Evolutionary conservation across 2,329 filamentous ascomycete species (phyloP), one percentile per base, ranked within the genome.

Genomic region (Dissoconium aciculare): DNA sequence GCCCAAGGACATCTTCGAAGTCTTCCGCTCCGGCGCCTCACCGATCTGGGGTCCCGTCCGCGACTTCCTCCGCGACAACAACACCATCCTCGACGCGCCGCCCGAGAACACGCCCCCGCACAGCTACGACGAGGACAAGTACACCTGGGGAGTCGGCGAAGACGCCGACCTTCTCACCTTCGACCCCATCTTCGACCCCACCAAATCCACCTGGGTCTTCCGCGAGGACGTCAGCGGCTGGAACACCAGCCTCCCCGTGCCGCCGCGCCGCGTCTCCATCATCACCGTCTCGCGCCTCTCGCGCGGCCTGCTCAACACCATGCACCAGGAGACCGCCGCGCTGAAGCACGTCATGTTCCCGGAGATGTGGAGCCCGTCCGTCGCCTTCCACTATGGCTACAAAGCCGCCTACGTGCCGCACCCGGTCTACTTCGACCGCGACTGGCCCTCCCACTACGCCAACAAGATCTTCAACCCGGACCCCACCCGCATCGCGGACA

Each of bases 351-450:
- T 60, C 47, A 73, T 85, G 45, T 78, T 76, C 35, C 79, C 78
- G 0, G 80, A 87, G 51, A 84, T 87, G 78, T 78, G 74, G 37
- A 72, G 78, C 1, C 74, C 78, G 33, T 77, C 77, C 0, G 69
- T 77, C 15, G 72, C 78, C 0, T 63, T 87, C 11, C 69, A 83
- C 39, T 78, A 89, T 50, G 79, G 81, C 4, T 62, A 85, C 28
- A 87, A 87, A 57, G 73, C 77, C 4, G 75, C 83, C 3, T 81
- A 76, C 46, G 78, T 73, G 8, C 80, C 80, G 8, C 79, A 85
- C 53, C 79, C 80, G 1, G 70, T 85, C 27, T 85, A 74, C 53
- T 80, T 83, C 46, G 79, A 87, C 53, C 70, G 78, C 37, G 68
- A 77, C 29, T 84, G 78, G 78, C 58, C 61, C 11, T 48, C 62